Percentiles rank a stretch among this genome's conserved stretches.
phyloP scores from a whole-genome alignment of 495 filamentous ascomycete species.

The Podospora tetraspora region DNA sequence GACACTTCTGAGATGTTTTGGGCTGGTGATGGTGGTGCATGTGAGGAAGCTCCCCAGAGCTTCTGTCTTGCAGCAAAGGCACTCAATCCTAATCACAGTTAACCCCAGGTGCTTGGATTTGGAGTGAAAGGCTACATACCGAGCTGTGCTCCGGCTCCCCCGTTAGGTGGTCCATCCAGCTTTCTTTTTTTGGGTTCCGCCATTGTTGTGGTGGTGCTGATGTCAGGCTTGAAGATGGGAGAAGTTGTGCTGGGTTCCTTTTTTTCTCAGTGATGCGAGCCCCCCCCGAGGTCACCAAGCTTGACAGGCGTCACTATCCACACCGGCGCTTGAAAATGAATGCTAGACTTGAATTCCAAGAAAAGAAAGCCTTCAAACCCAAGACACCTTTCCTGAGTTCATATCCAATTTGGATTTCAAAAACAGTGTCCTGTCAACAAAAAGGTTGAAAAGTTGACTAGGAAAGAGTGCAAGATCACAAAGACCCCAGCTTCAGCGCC shows the following conservation, averaged over 20 bases:
- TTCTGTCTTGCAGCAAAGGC: conserved; percentile 48
- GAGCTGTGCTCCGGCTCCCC: conserved; percentile 21
- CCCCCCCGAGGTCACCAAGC: background rate
- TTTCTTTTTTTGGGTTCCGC: conserved; percentile 40
- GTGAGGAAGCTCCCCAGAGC: conserved; percentile 21
- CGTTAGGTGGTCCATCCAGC: conserved; percentile 23
- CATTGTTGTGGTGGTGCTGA: conserved; percentile 27
- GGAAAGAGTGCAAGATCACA: background rate
- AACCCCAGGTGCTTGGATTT: background rate
- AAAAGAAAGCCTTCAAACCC: background rate
- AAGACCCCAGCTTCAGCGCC: background rate
- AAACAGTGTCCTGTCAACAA: background rate
- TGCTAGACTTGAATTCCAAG: background rate
- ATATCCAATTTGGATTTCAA: background rate
- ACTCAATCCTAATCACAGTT: conserved; percentile 37
- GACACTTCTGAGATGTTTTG: background rate
- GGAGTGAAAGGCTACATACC: conserved; percentile 8
- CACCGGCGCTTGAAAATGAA: background rate
- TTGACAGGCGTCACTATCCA: background rate
- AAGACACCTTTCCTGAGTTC: background rate
- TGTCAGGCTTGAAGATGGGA: background rate
- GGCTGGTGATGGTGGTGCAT: conserved; percentile 5
- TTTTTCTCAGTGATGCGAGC: background rate
- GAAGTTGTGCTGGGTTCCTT: background rate
- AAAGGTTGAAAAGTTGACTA: background rate